Evolutionary conservation across 441 rosid species (phyloP).

Genomic region (Aleurites moluccanus): DNA sequence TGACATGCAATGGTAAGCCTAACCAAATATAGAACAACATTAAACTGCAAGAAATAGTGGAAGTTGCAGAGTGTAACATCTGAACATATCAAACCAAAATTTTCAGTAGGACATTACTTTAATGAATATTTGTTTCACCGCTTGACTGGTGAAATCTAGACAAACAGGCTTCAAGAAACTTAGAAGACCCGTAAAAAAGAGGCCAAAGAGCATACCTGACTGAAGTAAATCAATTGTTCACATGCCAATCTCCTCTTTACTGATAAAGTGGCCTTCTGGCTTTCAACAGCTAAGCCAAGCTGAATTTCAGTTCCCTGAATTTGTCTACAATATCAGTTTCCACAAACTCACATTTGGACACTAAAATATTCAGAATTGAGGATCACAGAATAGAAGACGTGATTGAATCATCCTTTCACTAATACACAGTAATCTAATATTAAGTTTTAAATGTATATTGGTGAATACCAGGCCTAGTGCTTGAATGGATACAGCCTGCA

Average conservation of each 20-base stretch:
- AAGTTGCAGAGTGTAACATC: too few relatives aligned
- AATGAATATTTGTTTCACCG: background rate
- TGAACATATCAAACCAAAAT: background rate
- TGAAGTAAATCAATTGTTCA: slow-evolving; percentile 72
- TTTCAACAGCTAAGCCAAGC: slow-evolving; percentile 84
- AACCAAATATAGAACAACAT: slow-evolving; percentile 16
- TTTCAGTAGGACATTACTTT: background rate
- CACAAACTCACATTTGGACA: background rate
- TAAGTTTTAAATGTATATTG: background rate
- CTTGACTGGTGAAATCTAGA: background rate
- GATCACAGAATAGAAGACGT: background rate
- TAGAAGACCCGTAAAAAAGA: background rate
- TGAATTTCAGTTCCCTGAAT: slow-evolving; percentile 92
- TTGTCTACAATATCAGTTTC: slow-evolving; percentile 15
- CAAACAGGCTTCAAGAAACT: background rate
- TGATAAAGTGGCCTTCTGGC: slow-evolving; percentile 75
- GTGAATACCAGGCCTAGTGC: slow-evolving; percentile 81
- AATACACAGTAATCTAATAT: background rate
- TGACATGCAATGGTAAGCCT: slow-evolving; percentile 78
- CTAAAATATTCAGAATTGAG: background rate
- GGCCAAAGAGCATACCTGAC: slow-evolving; percentile 49
- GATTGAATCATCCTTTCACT: background rate
- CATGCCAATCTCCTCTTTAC: slow-evolving; percentile 96
- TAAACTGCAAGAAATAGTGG: slow-evolving; percentile 6
- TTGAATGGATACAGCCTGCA: slow-evolving; percentile 71